Percentiles rank a stretch among this genome's conserved stretches.
These are phyloP conservation scores for Apiotrichum brassicae DNA, from an alignment of 1,284 basidiomycete species.

Conservation along the genomic window DNA sequence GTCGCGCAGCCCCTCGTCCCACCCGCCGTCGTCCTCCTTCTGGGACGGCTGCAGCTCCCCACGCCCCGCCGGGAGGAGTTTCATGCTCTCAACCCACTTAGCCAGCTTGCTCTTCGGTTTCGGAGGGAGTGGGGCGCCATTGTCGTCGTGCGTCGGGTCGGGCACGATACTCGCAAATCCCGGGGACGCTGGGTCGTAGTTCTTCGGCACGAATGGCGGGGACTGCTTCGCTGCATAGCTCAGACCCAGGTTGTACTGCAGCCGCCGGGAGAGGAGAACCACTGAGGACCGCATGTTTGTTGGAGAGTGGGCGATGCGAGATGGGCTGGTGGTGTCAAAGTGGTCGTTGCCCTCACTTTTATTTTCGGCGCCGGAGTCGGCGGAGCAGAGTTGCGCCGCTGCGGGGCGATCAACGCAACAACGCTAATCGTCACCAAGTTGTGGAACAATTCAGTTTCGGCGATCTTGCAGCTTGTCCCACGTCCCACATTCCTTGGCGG, in stretches of 20 bases:
- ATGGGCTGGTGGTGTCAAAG: neutral
- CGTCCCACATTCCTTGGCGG: too few species aligned
- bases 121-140: neutral
- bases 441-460: too few species aligned
- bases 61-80: conserved; percentile 32
- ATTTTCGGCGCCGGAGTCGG: neutral
- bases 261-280: conserved; percentile 18
- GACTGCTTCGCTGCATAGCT: conserved; percentile 44
- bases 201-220: conserved; percentile 37
- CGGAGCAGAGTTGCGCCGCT: neutral
- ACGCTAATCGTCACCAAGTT: too few species aligned
- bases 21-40: conserved; percentile 22
- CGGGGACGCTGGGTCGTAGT: conserved; percentile 5
- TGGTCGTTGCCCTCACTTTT: neutral
- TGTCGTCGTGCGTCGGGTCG: neutral
- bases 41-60: conserved; percentile 27
- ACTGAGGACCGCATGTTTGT: conserved; percentile 9
- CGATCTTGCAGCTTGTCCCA: too few species aligned
- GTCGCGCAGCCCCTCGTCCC: conserved; percentile 23
- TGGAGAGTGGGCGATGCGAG: neutral
- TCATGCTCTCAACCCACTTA: conserved; percentile 35
- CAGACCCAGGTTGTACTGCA: conserved; percentile 41
- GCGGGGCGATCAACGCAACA: too few species aligned
- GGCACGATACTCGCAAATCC: conserved; percentile 8
- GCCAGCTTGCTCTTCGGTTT: conserved; percentile 22